Conservation (phyloP, 1,284 basidiomycete genomes). For the Coriolopsis trogii region DNA sequence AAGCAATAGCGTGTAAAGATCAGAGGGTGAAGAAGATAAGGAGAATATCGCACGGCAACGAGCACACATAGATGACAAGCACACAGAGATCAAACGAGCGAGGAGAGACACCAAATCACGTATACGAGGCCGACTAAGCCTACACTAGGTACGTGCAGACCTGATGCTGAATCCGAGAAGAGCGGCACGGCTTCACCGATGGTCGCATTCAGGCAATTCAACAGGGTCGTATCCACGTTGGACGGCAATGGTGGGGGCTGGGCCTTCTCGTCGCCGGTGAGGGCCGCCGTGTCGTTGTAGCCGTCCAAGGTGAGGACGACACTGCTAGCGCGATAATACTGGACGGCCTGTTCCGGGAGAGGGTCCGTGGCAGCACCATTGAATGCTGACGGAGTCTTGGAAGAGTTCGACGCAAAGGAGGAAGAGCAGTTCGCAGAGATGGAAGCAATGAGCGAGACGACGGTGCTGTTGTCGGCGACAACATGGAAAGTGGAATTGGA, state of each 20-base stretch:
- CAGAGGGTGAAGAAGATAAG: too few species aligned
- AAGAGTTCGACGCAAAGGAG: conserved; percentile 29
- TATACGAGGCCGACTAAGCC: neutral
- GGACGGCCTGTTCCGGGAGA: conserved; percentile 53
- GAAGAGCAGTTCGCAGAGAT: conserved; percentile 33
- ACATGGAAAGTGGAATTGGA: conserved; percentile 55
- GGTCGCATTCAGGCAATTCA: conserved; percentile 52
- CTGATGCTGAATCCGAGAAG: conserved; percentile 33
- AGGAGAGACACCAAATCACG: neutral
- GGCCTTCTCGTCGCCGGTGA: conserved; percentile 42
- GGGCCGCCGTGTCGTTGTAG: conserved; percentile 61
- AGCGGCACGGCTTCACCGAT: conserved; percentile 53
- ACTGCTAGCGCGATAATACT: conserved; percentile 63
- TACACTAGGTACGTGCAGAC: neutral
- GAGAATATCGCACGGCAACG: neutral
- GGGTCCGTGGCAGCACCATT: conserved; percentile 38
- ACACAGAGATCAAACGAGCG: neutral
- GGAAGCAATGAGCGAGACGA: conserved; percentile 49
- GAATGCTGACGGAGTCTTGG: conserved; percentile 35
- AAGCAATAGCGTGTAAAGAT: too few species aligned
- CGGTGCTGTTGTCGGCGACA: conserved; percentile 60
- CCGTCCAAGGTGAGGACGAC: conserved; percentile 60
- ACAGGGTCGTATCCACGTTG: conserved; percentile 47
- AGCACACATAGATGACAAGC: neutral
- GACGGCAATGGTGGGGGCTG: conserved; percentile 52